phyloP scores from a whole-genome alignment of 1,284 basidiomycete genomes.

The Trametes sp. region DNA sequence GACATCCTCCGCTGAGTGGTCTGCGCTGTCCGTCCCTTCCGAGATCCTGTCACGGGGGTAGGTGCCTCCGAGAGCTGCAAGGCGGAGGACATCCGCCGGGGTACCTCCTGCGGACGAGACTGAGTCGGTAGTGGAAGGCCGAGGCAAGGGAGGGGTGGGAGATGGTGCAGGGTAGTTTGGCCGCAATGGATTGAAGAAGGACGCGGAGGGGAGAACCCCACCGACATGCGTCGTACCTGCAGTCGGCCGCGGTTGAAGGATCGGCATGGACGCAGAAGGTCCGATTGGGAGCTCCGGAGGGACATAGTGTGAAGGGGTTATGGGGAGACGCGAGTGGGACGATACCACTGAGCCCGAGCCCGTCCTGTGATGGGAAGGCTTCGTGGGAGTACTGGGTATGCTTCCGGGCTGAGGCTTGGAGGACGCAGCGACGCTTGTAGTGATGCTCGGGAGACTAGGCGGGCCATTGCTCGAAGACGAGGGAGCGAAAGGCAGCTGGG shows the following conservation, averaged over 20 bases:
- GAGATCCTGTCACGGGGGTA: conserved; percentile 38
- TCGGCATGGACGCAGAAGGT: conserved; percentile 36
- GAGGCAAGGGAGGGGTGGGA: conserved; percentile 41
- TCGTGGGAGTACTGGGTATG: conserved; percentile 32
- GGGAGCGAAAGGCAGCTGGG: conserved; percentile 43
- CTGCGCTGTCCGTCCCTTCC: conserved; percentile 42
- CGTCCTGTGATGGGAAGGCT: conserved; percentile 32
- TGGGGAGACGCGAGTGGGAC: conserved; percentile 33
- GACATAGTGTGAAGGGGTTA: conserved; percentile 21
- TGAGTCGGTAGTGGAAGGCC: conserved; percentile 45
- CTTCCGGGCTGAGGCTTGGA: conserved; percentile 27
- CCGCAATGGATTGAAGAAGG: conserved; percentile 75
- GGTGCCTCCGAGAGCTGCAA: conserved; percentile 39
- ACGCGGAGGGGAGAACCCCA: conserved; percentile 76
- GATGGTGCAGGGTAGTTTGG: conserved; percentile 51
- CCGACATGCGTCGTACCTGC: conserved; percentile 64
- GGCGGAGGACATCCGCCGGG: conserved; percentile 36
- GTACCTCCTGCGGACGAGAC: conserved; percentile 42
- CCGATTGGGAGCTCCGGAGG: conserved; percentile 32
- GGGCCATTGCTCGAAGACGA: conserved; percentile 35
- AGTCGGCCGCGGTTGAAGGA: conserved; percentile 37
- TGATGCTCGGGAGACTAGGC: conserved; percentile 30
- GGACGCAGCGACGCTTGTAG: conserved; percentile 17
- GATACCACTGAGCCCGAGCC: conserved; percentile 39
- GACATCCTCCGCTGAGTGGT: conserved; percentile 42